Conservation (phyloP, 225 moss, liverwort and hornwort species). For the Climacium dendroides region DNA sequence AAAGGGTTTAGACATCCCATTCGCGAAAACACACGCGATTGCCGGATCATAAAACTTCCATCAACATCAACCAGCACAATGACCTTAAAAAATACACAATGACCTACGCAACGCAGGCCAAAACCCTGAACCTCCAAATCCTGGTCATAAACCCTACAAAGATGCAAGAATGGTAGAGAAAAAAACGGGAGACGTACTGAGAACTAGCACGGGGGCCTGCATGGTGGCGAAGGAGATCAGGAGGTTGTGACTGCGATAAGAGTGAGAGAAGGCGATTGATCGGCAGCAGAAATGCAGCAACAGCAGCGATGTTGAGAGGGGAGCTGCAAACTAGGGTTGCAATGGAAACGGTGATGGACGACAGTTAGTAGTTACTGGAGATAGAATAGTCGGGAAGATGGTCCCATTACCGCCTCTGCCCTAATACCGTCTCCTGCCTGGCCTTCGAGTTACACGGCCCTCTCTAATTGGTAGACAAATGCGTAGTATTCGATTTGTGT, state of each 20-base stretch:
- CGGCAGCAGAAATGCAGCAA: neutral
- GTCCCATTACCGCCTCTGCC: neutral
- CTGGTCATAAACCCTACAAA: neutral
- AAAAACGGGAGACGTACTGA: slow-evolving; percentile 26
- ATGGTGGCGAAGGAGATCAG: slow-evolving; percentile 5
- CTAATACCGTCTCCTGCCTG: too few relatives aligned
- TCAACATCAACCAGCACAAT: neutral
- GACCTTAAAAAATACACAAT: neutral
- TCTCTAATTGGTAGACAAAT: neutral
- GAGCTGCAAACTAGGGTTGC: neutral
- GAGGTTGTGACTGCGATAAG: neutral
- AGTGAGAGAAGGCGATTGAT: neutral
- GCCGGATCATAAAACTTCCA: neutral
- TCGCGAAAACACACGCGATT: neutral
- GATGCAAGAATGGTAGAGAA: neutral
- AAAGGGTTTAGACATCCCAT: neutral
- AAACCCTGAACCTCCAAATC: neutral
- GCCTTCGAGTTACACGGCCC: neutral
- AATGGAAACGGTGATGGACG: neutral
- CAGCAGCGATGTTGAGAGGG: neutral
- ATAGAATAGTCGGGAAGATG: neutral
- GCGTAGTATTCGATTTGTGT: too few relatives aligned
- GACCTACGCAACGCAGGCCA: neutral
- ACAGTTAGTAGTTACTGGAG: neutral
- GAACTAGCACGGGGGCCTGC: slow-evolving; percentile 80